Evolutionary conservation across 768 basidiomycete genomes (phyloP).

Genomic region (Candolleomyces efflorescens): DNA sequence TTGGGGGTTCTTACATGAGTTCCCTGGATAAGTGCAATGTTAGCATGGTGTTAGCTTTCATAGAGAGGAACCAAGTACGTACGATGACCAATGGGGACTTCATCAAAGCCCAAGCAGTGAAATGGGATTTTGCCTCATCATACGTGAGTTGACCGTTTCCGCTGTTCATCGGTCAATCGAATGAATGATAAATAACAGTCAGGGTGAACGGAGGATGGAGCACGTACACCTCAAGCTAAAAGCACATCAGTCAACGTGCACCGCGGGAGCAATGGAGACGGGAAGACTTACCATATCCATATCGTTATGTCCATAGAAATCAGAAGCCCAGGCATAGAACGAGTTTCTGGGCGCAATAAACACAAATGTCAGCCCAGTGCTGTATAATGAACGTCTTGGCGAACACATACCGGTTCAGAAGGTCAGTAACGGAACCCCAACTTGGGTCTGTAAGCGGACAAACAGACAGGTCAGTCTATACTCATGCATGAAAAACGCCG

Average conservation of each 20-base stretch:
- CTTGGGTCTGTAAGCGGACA: constrained; percentile 19
- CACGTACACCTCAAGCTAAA: constrained; percentile 52
- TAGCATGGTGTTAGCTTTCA: too few relatives aligned
- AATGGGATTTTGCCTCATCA: constrained; percentile 66
- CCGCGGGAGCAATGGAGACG: background rate
- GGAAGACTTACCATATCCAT: constrained; percentile 52
- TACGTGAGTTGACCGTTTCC: constrained; percentile 59
- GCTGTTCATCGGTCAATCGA: constrained; percentile 27
- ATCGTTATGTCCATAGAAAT: constrained; percentile 68
- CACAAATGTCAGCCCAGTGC: background rate
- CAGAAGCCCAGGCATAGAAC: constrained; percentile 56
- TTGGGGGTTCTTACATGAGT: constrained; percentile 24
- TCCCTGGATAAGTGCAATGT: too few relatives aligned
- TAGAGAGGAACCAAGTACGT: too few relatives aligned
- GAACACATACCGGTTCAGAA: constrained; percentile 49
- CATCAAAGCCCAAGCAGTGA: constrained; percentile 70
- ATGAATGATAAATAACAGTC: background rate
- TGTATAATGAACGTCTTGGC: constrained; percentile 10
- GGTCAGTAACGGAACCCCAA: constrained; percentile 48
- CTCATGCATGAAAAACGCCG: constrained; percentile 61
- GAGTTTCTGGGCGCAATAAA: constrained; percentile 45
- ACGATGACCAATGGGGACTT: constrained; percentile 63
- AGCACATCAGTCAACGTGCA: background rate
- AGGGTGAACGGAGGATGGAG: background rate
- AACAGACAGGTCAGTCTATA: constrained; percentile 53